Evolutionary conservation across 164 flowering plant species (phyloP).

Genomic region (Chimonanthus salicifolius): DNA sequence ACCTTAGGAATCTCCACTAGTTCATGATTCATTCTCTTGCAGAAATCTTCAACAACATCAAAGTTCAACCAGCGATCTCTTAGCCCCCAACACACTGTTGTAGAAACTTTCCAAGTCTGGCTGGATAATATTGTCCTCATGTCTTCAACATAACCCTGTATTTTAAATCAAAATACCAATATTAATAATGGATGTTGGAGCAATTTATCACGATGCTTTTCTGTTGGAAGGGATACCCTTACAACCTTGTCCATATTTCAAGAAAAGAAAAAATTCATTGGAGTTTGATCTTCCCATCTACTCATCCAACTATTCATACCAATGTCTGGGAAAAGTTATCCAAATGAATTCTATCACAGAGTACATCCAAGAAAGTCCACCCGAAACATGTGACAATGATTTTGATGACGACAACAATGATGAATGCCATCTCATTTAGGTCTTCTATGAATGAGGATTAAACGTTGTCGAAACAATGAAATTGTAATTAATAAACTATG

Average conservation of each 20-base stretch:
- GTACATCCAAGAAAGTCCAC: no score
- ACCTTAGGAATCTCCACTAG: constrained; percentile 76
- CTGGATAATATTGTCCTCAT: constrained; percentile 45
- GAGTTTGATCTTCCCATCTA: background rate
- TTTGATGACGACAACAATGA: no score
- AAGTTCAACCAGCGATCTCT: constrained; percentile 87
- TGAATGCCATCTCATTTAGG: background rate
- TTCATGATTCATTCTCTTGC: constrained; percentile 52
- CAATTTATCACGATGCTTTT: background rate
- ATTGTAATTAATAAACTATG: background rate
- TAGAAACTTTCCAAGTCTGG: constrained; percentile 55
- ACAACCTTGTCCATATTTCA: background rate
- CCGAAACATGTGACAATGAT: no score
- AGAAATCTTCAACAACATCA: constrained; percentile 84
- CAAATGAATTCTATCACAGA: no score
- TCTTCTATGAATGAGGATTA: background rate
- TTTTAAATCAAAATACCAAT: constrained; percentile 1
- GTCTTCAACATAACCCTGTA: constrained; percentile 58
- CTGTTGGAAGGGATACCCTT: background rate
- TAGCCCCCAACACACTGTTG: constrained; percentile 83
- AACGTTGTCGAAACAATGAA: background rate
- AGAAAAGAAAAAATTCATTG: no score
- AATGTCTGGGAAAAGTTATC: background rate
- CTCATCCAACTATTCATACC: background rate
- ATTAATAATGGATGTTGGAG: background rate